A percentile compares a stretch with the other conserved stretches of the same genome.
Evolutionary conservation across 2,329 filamentous ascomycete genomes (phyloP).

Genomic region (Pseudogymnoascus sp.): DNA sequence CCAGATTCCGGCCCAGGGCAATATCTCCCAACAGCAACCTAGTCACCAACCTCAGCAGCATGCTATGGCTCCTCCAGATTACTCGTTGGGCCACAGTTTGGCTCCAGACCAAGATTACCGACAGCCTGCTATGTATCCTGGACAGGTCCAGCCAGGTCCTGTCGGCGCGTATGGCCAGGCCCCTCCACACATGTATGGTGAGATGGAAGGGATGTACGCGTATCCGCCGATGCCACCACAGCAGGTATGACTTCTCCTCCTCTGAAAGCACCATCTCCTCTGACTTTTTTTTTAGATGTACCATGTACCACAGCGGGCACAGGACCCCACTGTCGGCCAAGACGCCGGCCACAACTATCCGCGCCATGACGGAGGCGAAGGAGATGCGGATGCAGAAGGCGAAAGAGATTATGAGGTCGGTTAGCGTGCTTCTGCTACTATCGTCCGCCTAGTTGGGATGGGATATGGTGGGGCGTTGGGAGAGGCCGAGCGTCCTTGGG

Average conservation of each 20-base stretch:
- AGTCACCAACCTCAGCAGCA: slow-evolving; percentile 51
- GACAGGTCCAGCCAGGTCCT: slow-evolving; percentile 66
- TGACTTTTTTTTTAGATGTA: slow-evolving; percentile 30
- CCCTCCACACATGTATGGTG: slow-evolving; percentile 67
- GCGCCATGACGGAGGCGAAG: slow-evolving; percentile 33
- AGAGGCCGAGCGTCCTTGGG: background rate
- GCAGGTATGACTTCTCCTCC: slow-evolving; percentile 50
- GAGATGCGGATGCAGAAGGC: slow-evolving; percentile 37
- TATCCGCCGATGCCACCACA: slow-evolving; percentile 76
- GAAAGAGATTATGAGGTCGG: slow-evolving; percentile 36
- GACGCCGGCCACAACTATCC: slow-evolving; percentile 30
- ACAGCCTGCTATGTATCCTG: slow-evolving; percentile 72
- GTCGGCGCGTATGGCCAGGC: slow-evolving; percentile 68
- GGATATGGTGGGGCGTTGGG: slow-evolving; percentile 1
- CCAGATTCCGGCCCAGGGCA: slow-evolving; percentile 44
- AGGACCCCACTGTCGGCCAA: slow-evolving; percentile 29
- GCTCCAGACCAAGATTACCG: slow-evolving; percentile 71
- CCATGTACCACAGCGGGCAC: slow-evolving; percentile 30
- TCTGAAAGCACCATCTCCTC: background rate
- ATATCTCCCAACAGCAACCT: slow-evolving; percentile 38
- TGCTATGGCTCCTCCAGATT: slow-evolving; percentile 52
- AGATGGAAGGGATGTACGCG: slow-evolving; percentile 77
- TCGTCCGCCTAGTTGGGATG: slow-evolving; percentile 28
- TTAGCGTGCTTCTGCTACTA: slow-evolving; percentile 53
- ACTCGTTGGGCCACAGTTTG: slow-evolving; percentile 56